A percentile compares a stretch with the other conserved stretches of the same genome.
Conservation (phyloP, 352 stramenopile genomes). For the Pythium coloratum region DNA sequence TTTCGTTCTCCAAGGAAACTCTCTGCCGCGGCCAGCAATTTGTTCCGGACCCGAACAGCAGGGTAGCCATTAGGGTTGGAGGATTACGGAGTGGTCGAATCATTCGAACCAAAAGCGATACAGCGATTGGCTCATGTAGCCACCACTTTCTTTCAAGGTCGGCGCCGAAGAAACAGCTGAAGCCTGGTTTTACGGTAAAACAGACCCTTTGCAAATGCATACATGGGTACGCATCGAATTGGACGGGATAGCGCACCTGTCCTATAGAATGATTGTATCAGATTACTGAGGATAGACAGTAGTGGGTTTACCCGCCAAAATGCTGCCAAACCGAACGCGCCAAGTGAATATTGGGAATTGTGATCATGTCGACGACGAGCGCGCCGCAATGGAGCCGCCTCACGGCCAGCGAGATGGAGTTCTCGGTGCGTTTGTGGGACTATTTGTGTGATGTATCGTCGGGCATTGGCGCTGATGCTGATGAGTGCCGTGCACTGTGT, state of each 20-base stretch:
- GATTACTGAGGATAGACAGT: conserved; percentile 1
- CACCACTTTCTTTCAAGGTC: not conserved
- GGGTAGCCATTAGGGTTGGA: not conserved
- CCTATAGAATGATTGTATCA: not conserved
- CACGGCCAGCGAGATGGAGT: conserved; percentile 76
- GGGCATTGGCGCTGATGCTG: not conserved
- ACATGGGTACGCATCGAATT: not conserved
- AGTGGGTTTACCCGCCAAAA: not conserved
- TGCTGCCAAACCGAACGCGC: conserved; percentile 3
- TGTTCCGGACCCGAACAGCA: not conserved
- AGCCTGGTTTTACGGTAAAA: not conserved
- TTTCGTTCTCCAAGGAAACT: not conserved
- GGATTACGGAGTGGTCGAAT: not conserved
- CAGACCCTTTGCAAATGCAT: not conserved
- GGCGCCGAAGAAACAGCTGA: not conserved
- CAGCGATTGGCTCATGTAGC: not conserved
- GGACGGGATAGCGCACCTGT: not conserved
- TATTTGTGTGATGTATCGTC: not conserved
- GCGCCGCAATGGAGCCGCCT: conserved; percentile 33
- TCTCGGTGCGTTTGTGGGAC: conserved; percentile 53
- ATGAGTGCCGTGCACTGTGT: not conserved
- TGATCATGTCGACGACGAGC: conserved; percentile 15
- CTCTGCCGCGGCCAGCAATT: not conserved
- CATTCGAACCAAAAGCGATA: too few relatives aligned
- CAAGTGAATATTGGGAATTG: conserved; percentile 1